A percentile compares a stretch with the other conserved stretches of the same genome.
These are phyloP conservation scores for Aspergillus uvarum DNA, from an alignment of 2,329 filamentous ascomycete species.

Conservation along the genomic window DNA sequence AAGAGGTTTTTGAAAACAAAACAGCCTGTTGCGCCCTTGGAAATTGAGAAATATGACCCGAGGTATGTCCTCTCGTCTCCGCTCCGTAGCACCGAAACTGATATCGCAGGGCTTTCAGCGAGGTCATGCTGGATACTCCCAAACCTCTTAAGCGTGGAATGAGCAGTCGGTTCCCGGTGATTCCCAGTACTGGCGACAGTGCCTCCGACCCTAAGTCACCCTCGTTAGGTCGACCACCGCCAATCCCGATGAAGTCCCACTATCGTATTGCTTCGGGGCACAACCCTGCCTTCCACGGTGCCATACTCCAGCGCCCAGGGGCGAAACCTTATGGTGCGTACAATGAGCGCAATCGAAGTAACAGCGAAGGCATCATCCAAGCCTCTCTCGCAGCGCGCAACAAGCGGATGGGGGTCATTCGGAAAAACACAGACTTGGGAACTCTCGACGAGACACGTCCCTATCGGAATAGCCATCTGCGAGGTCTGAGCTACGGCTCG, in stretches of 20 bases:
- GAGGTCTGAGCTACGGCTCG: constrained; percentile 59
- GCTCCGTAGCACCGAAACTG: not conserved
- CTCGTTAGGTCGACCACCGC: constrained; percentile 65
- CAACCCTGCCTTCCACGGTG: constrained; percentile 33
- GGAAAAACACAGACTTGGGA: constrained; percentile 56
- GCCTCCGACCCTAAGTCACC: constrained; percentile 72
- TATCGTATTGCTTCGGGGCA: constrained; percentile 60
- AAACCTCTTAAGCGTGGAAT: constrained; percentile 61
- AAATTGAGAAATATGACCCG: constrained; percentile 49
- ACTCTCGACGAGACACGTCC: constrained; percentile 54
- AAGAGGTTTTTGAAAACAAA: constrained; percentile 57
- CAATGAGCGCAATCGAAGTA: constrained; percentile 59
- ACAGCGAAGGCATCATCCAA: constrained; percentile 61
- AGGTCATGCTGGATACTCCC: constrained; percentile 74
- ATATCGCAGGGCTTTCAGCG: constrained; percentile 51
- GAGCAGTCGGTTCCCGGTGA: constrained; percentile 60
- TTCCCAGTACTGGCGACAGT: constrained; percentile 52
- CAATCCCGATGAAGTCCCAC: constrained; percentile 78
- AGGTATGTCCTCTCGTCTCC: constrained; percentile 32
- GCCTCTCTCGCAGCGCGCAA: constrained; percentile 47
- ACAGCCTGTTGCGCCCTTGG: constrained; percentile 40
- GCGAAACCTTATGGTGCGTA: constrained; percentile 70
- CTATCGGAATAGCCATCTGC: constrained; percentile 55
- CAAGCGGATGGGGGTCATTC: constrained; percentile 62
- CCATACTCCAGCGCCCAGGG: constrained; percentile 64